Evolutionary conservation across 768 basidiomycete genomes (phyloP).

Genomic region (Butyriboletus loyo): DNA sequence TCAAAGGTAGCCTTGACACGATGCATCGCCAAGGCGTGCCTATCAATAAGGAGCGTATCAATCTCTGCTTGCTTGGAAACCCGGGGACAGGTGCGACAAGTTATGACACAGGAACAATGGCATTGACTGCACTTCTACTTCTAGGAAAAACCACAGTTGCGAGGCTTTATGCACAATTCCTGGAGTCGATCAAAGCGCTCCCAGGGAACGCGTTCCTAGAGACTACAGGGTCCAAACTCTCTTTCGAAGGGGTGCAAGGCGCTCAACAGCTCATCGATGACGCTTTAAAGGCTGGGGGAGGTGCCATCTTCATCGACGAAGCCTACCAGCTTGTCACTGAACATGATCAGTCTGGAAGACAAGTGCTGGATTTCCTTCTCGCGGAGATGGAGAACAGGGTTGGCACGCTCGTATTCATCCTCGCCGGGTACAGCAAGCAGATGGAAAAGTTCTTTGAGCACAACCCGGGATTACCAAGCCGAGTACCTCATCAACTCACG

Average conservation of each 20-base stretch:
- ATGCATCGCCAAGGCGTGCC: slow-evolving; percentile 51
- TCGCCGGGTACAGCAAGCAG: slow-evolving; percentile 68
- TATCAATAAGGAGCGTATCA: slow-evolving; percentile 55
- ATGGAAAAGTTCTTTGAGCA: slow-evolving; percentile 81
- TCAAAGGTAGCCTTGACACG: slow-evolving; percentile 58
- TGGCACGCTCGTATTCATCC: slow-evolving; percentile 64
- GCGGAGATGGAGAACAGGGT: slow-evolving; percentile 74
- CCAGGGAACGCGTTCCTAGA: slow-evolving; percentile 57
- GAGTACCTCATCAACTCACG: slow-evolving; percentile 58
- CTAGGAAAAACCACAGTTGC: slow-evolving; percentile 72
- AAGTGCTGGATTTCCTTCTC: slow-evolving; percentile 67
- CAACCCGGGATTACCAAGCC: slow-evolving; percentile 66
- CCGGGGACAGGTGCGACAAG: slow-evolving; percentile 62
- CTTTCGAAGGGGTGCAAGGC: slow-evolving; percentile 54
- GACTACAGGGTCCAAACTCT: slow-evolving; percentile 60
- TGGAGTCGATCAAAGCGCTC: slow-evolving; percentile 53
- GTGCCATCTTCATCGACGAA: slow-evolving; percentile 69
- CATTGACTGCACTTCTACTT: not conserved
- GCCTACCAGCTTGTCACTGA: slow-evolving; percentile 63
- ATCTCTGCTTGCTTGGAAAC: slow-evolving; percentile 63
- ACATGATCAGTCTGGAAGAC: slow-evolving; percentile 47
- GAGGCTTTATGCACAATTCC: slow-evolving; percentile 59
- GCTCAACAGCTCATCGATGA: slow-evolving; percentile 52
- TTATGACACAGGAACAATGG: not conserved
- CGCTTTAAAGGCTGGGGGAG: slow-evolving; percentile 54